Evolutionary conservation across 139 green algal genomes (phyloP), one percentile per base, ranked within the genome.

Genomic region (Chlamydomonas urium): DNA sequence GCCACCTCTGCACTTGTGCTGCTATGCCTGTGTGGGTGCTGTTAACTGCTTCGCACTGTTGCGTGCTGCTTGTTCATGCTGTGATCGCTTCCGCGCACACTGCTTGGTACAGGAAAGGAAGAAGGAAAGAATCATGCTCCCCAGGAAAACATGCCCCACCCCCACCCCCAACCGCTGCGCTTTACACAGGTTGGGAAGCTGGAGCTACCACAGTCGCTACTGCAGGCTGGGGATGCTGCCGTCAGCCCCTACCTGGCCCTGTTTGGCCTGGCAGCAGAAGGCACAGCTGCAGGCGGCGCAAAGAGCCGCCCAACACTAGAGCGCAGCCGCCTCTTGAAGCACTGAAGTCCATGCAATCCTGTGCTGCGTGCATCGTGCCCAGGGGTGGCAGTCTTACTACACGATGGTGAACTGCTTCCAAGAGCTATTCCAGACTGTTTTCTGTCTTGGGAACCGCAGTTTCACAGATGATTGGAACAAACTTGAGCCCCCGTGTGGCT

Each of bases 181-280:
- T 68, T 63, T 56, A 17, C 90, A 65, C 50, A 85, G 75, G 77
- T 94, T 24, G 88, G 87, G 28, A 61, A 72, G 74, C 76, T 91
- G 38, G 84, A 94, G 65, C 78, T 95, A 37, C 90, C 90, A 2
- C 31, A 68, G 6, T 58, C 68, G 56, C 66, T 96, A 62, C 73
- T 91, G 71, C 80, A 87, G 37, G 78, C 70, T 4, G 71, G 48
- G 2, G 63, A 59, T 8, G 31, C 45, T 2, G 42, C 38, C 33
- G 70, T 75, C 47, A 70, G 36, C 21, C 72, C 77, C 5, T 77
- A 79, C 67, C 42, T 71, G 34, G 65, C 75, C 19, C 59, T 89
- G 59, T 85, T 84, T 74, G 85, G 80, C 59, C 68, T 96, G 33
- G 72, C 57, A 48, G 73, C 81, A 29, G 77, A 81, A 14, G 89